phyloP scores from a whole-genome alignment of 805 yeast species.

The Yarrowia yakushimensis region DNA sequence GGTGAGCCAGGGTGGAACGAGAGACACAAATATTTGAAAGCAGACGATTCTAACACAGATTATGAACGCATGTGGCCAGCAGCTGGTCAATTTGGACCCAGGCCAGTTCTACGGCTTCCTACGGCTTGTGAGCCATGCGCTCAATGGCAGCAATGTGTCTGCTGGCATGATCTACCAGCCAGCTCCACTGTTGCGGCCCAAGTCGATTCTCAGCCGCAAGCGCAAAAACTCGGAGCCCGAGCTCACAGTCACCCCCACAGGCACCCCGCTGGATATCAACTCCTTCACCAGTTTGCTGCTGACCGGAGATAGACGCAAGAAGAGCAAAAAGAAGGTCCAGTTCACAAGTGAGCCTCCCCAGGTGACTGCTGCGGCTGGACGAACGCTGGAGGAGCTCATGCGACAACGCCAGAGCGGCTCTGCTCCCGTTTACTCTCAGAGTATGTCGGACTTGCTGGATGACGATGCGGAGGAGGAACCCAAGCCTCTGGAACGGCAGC shows the following conservation, averaged over 20 bases:
- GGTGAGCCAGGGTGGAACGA: conserved; percentile 35
- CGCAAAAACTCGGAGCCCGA: conserved; percentile 36
- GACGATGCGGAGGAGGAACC: not conserved
- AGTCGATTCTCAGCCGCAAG: conserved; percentile 65
- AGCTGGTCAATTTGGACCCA: conserved; percentile 59
- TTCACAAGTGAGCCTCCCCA: conserved; percentile 40
- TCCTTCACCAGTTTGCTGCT: conserved; percentile 78
- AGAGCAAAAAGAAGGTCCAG: conserved; percentile 38
- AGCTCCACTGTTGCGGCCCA: conserved; percentile 76
- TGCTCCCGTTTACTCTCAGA: conserved; percentile 6
- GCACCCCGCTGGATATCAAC: conserved; percentile 59
- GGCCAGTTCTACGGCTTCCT: conserved; percentile 89
- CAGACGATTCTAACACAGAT: conserved; percentile 28
- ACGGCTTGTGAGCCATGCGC: conserved; percentile 71
- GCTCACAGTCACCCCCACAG: conserved; percentile 12
- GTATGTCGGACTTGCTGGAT: conserved; percentile 6
- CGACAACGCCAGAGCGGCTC: conserved; percentile 32
- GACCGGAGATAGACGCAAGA: conserved; percentile 59
- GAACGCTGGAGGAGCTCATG: conserved; percentile 40
- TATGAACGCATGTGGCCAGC: conserved; percentile 35
- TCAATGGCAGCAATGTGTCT: conserved; percentile 48
- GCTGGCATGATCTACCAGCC: conserved; percentile 35
- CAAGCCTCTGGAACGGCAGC: conserved; percentile 32
- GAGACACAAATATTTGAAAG: no score
- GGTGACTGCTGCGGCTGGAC: conserved; percentile 42